These are phyloP conservation scores for Tilletiaria anomala DNA, from an alignment of 1,284 basidiomycete genomes.

Conservation along the genomic window DNA sequence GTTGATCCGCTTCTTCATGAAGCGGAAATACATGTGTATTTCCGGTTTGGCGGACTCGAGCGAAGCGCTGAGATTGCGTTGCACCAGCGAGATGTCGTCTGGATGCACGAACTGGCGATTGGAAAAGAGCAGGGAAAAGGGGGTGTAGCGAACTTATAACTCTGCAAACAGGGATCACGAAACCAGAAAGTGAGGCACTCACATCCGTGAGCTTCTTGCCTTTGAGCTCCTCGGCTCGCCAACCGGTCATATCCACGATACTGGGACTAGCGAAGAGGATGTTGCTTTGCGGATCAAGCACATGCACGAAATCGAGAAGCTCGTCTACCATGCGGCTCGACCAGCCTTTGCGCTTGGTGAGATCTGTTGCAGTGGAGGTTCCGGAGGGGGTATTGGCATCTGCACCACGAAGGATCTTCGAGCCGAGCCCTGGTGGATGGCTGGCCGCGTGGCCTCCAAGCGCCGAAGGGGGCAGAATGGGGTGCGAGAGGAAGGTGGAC, in stretches of 20 bases:
- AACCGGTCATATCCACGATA: constrained; percentile 20
- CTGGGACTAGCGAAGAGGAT: constrained; percentile 24
- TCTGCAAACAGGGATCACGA: not conserved
- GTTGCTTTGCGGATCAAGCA: constrained; percentile 19
- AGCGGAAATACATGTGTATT: constrained; percentile 25
- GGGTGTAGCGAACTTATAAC: not conserved
- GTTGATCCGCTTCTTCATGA: constrained; percentile 15
- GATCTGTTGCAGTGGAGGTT: constrained; percentile 10
- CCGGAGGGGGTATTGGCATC: not conserved
- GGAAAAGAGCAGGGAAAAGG: too few species aligned
- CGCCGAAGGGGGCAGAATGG: not conserved
- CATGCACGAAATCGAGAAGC: constrained; percentile 29
- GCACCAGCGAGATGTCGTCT: constrained; percentile 9
- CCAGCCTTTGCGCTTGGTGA: constrained; percentile 33
- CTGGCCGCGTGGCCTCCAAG: not conserved
- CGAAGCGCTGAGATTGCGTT: not conserved
- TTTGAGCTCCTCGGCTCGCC: constrained; percentile 23
- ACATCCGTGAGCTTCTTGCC: constrained; percentile 16
- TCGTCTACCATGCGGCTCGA: constrained; percentile 26
- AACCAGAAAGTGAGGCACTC: not conserved
- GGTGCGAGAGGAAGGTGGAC: not conserved
- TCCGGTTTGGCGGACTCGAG: constrained; percentile 13
- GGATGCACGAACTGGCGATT: constrained; percentile 28
- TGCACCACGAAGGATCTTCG: not conserved
- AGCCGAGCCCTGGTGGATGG: not conserved